Percentiles rank a stretch among this genome's conserved stretches.
Evolutionary conservation across 805 yeast species (phyloP).

Genomic region (Danielozyma ontarioensis): DNA sequence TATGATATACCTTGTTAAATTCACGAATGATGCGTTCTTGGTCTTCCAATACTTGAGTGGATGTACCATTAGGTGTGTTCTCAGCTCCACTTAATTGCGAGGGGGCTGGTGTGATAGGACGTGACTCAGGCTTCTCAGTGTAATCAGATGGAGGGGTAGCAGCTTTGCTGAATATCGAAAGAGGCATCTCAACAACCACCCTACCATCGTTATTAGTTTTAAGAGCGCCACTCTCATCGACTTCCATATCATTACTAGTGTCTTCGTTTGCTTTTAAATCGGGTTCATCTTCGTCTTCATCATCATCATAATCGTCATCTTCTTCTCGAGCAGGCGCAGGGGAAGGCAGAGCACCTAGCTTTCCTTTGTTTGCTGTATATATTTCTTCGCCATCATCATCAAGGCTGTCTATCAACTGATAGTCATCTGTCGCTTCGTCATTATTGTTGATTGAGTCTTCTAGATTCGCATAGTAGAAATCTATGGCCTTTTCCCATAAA

Average conservation of each 20-base stretch:
- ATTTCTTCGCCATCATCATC: conserved; percentile 15
- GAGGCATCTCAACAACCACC: conserved; percentile 29
- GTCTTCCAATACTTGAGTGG: conserved; percentile 23
- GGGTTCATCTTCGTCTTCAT: conserved; percentile 12
- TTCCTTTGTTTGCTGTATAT: conserved; percentile 1
- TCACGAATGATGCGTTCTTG: conserved; percentile 48
- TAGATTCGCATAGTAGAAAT: conserved; percentile 29
- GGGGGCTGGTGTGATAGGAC: too few species aligned
- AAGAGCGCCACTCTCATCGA: too few species aligned
- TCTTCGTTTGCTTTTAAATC: conserved; percentile 12
- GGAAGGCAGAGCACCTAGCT: conserved; percentile 1
- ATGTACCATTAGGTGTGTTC: too few species aligned
- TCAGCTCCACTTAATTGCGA: too few species aligned
- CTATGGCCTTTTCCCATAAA: conserved; percentile 68
- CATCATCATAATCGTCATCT: conserved; percentile 29
- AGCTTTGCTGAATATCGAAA: conserved; percentile 22
- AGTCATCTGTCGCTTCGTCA: conserved; percentile 32
- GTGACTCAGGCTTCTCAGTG: too few species aligned
- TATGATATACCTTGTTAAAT: conserved; percentile 70
- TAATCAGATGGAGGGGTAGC: too few species aligned
- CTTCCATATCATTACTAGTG: too few species aligned
- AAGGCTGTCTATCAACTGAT: conserved; percentile 28
- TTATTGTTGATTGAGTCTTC: conserved; percentile 10
- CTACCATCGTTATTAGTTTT: conserved; percentile 24
- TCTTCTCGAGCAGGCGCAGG: conserved; percentile 22